Conservation (phyloP, 2,329 filamentous ascomycete species). For the Sodiomyces alkalinus region DNA sequence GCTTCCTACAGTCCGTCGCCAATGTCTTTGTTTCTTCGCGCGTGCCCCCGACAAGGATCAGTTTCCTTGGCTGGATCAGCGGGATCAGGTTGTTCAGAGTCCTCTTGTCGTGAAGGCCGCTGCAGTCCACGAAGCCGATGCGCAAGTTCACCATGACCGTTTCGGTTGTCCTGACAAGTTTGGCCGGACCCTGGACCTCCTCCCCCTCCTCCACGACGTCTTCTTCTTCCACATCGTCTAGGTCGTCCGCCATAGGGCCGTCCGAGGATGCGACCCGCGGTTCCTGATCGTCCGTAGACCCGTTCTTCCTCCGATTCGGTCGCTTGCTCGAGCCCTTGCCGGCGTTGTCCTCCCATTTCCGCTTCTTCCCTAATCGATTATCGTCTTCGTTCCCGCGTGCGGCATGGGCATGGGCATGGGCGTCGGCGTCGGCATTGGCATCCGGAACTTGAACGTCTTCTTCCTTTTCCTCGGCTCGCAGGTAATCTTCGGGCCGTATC, state of each 20-base stretch:
- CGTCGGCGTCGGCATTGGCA: too few species aligned
- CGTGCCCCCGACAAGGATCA: slow-evolving; percentile 79
- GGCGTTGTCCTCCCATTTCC: slow-evolving; percentile 69
- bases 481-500: slow-evolving; percentile 85
- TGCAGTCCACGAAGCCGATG: slow-evolving; percentile 82
- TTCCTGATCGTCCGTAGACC: slow-evolving; percentile 30
- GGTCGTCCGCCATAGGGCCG: slow-evolving; percentile 34
- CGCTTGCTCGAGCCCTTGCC: slow-evolving; percentile 39
- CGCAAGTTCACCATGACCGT: slow-evolving; percentile 54
- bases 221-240: slow-evolving; percentile 44
- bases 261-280: slow-evolving; percentile 12
- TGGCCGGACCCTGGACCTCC: slow-evolving; percentile 51
- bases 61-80: slow-evolving; percentile 81
- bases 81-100: slow-evolving; percentile 91
- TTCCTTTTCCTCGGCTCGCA: slow-evolving; percentile 83
- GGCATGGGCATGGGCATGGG: slow-evolving; percentile 36
- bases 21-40: slow-evolving; percentile 63
- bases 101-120: slow-evolving; percentile 82
- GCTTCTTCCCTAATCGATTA: slow-evolving; percentile 71
- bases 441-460: slow-evolving; percentile 49
- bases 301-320: slow-evolving; percentile 28
- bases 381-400: slow-evolving; percentile 33
- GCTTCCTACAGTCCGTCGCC: slow-evolving; percentile 63
- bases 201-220: slow-evolving; percentile 30
- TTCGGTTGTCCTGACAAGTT: slow-evolving; percentile 50